Evolutionary conservation across 2,329 filamentous ascomycete genomes (phyloP).

Genomic region (Colletotrichum spinosum): DNA sequence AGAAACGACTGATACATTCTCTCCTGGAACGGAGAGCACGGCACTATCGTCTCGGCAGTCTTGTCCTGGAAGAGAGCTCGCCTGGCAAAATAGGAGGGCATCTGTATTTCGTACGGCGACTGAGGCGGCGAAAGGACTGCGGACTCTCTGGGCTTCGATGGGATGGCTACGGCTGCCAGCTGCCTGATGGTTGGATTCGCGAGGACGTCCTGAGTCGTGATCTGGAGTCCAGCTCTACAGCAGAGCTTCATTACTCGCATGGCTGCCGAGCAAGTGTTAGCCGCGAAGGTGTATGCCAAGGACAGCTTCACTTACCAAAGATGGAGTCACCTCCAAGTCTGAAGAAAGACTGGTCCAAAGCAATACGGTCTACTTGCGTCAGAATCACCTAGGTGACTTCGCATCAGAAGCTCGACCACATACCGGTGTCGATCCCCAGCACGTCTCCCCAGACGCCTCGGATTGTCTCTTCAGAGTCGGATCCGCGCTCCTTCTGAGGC

Average conservation of each 20-base stretch:
- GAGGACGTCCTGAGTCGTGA: conserved; percentile 48
- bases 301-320: conserved; percentile 4
- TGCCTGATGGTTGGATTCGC: conserved; percentile 15
- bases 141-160: fast-evolving
- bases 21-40: conserved; percentile 66
- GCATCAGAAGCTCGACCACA: not conserved
- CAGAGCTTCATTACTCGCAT: conserved; percentile 51
- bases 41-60: conserved; percentile 43
- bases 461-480: conserved; percentile 5
- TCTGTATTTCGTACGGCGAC: not conserved
- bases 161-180: not conserved
- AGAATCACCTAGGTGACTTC: not conserved
- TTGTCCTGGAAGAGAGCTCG: not conserved
- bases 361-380: conserved; percentile 48
- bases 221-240: conserved; percentile 69
- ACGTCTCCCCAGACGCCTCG: conserved; percentile 49
- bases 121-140: not conserved
- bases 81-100: not conserved
- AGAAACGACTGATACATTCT: conserved; percentile 60
- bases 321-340: conserved; percentile 64
- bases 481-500: not conserved
- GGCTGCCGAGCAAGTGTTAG: conserved; percentile 45
- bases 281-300: fast-evolving
- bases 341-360: conserved; percentile 69
- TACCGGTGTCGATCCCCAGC: conserved; percentile 47